Evolutionary conservation across 148 eudicot species (phyloP).

Genomic region (Chenopodium album): DNA sequence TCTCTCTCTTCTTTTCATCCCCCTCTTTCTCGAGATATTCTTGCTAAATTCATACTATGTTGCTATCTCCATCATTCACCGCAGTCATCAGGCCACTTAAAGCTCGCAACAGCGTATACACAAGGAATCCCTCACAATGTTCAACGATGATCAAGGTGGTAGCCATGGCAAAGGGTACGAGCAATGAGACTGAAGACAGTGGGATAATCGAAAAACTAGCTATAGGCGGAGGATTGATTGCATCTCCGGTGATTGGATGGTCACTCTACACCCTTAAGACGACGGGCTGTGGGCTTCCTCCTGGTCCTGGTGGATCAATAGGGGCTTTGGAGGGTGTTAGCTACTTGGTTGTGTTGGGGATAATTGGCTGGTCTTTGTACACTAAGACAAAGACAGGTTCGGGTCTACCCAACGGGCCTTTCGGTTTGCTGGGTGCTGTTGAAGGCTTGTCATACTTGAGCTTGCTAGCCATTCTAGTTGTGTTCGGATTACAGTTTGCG

Average conservation of each 20-base stretch:
- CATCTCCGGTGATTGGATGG: constrained; percentile 85
- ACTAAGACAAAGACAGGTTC: constrained; percentile 88
- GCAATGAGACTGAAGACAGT: constrained; percentile 29
- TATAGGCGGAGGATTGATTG: constrained; percentile 62
- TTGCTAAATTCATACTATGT: constrained; percentile 1
- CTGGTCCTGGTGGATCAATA: constrained; percentile 90
- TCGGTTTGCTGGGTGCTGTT: constrained; percentile 87
- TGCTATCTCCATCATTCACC: constrained; percentile 21
- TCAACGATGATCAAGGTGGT: constrained; percentile 18
- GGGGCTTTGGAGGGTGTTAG: constrained; percentile 96
- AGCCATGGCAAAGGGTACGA: constrained; percentile 52
- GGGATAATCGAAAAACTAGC: constrained; percentile 46
- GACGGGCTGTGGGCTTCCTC: constrained; percentile 98
- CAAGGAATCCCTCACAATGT: background rate
- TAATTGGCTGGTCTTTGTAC: constrained; percentile 85
- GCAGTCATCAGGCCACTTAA: constrained; percentile 10
- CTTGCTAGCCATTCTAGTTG: constrained; percentile 72
- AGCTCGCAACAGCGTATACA: background rate
- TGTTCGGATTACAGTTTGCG: constrained; percentile 71
- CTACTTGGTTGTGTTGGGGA: constrained; percentile 70
- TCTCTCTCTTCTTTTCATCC: background rate
- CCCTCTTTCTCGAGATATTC: background rate
- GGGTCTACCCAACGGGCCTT: constrained; percentile 87
- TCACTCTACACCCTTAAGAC: constrained; percentile 92
- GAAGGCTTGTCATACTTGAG: constrained; percentile 85